Base-by-base conservation (phyloP, 1,284 basidiomycete genomes). In the Thelephora terrestris region DNA sequence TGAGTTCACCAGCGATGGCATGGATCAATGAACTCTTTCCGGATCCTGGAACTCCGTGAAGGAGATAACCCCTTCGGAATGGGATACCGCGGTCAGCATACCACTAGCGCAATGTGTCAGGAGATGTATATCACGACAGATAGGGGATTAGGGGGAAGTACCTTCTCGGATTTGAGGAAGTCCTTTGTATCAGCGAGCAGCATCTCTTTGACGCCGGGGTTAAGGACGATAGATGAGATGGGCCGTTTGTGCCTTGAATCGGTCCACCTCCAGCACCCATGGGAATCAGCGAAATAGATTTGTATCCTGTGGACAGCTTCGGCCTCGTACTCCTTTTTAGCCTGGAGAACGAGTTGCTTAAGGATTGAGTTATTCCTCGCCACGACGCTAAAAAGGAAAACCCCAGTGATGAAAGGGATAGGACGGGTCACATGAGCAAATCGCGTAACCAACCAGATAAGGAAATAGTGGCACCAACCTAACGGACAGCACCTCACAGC, bases 21-120 rank as follows among this genome's bases (percentile, higher is more conserved):
- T 90, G 87, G 58, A 91, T 87, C 53, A 89, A 71, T 18, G 81
- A 85, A 21, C 80, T 81, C 68, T 91, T 90, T 32, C 89, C 89
- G 17, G 81, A 85, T 23, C 86, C 87, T 21, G 85, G 82, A 23
- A 86, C 75, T 55, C 88, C 89, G 57, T 91, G 80, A 20, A 91
- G 71, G 42, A 92, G 76, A 62, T 91, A 91, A 2, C 89, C 87
- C 50, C 86, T 75, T 46, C 87, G 81, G 75, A 88, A 91, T 20
- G 87, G 87, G 54, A 90, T 89, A 44, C 73, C 73, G 43, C 72
- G 68, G 54, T 72, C 70, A 9, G 71, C 71, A 51, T 75, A 75
- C 73, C 73, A 74, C 65, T 71, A 53, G 42, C 47, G 48, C 7
- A 37, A 45, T n/a, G 16, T 38, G 36, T 35, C 39, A 17, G 38